A percentile compares a stretch with the other conserved stretches of the same genome.
These are phyloP conservation scores for Suillus alpinus DNA, from an alignment of 768 basidiomycete species.

Conservation along the genomic window DNA sequence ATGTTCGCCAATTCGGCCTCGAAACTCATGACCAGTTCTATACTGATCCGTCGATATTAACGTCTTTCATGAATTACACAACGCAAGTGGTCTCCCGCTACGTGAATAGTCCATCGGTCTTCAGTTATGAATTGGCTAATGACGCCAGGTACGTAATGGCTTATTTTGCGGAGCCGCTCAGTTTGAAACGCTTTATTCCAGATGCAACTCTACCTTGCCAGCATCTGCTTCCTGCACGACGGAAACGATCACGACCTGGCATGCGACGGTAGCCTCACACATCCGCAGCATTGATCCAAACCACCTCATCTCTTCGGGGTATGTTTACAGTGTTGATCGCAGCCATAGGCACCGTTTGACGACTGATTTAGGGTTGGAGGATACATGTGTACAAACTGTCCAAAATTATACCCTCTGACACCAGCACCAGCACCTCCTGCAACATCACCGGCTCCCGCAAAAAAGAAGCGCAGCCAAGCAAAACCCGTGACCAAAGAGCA, in stretches of 20 bases:
- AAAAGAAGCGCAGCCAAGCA: conserved; percentile 32
- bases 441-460: conserved; percentile 38
- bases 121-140: conserved; percentile 64
- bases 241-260: conserved; percentile 56
- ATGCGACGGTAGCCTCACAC: conserved; percentile 42
- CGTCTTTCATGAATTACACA: conserved; percentile 57
- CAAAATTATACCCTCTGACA: conserved; percentile 48
- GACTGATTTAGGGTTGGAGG: conserved; percentile 40
- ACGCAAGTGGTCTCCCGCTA: conserved; percentile 55
- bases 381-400: conserved; percentile 55
- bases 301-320: conserved; percentile 66
- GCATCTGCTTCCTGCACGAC: conserved; percentile 44
- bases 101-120: conserved; percentile 47
- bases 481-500: conserved; percentile 45
- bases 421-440: conserved; percentile 34
- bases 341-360: conserved; percentile 17
- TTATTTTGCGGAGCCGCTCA: neutral
- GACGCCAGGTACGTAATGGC: conserved; percentile 49
- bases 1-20: conserved; percentile 48
- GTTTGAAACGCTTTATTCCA: conserved; percentile 19
- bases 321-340: conserved; percentile 16
- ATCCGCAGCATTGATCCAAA: conserved; percentile 53
- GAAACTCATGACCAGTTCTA: conserved; percentile 58
- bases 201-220: conserved; percentile 56
- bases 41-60: conserved; percentile 45